These are phyloP conservation scores for Phlyctochytrium bullatum DNA, from an alignment of 192 early-diverging fungal genomes.

Conservation along the genomic window DNA sequence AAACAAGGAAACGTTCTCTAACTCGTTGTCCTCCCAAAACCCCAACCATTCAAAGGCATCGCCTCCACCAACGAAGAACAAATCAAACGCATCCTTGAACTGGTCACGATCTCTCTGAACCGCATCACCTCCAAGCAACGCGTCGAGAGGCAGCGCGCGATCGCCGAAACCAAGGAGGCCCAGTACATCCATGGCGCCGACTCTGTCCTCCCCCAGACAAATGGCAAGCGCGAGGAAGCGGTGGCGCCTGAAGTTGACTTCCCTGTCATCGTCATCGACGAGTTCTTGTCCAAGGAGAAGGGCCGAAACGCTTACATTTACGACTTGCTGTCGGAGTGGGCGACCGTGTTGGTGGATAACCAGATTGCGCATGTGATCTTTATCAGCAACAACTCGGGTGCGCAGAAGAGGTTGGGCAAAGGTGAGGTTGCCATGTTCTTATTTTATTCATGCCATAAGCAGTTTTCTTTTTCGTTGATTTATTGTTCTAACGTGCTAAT, in stretches of 20 bases:
- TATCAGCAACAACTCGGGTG: conserved; percentile 65
- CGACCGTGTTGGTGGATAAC: conserved; percentile 70
- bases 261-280: conserved; percentile 89
- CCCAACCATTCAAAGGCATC: conserved; percentile 50
- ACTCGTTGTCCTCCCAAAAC: not conserved
- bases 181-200: too few species aligned
- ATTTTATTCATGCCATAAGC: not conserved
- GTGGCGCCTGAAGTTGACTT: conserved; percentile 43
- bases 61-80: conserved; percentile 80
- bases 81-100: conserved; percentile 81
- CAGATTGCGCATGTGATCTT: conserved; percentile 90
- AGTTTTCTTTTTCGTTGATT: conserved; percentile 1
- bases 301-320: conserved; percentile 60
- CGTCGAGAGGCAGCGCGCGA: conserved; percentile 25
- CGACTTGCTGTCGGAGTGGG: conserved; percentile 81
- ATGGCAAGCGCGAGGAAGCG: not conserved
- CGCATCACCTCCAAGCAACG: conserved; percentile 49
- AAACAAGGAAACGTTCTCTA: conserved; percentile 1
- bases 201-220: not conserved
- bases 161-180: not conserved
- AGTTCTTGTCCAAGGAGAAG: conserved; percentile 74
- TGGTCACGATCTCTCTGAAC: conserved; percentile 69
- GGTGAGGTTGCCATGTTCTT: conserved; percentile 42
- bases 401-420: conserved; percentile 65
- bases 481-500: not conserved